Base-by-base conservation (phyloP, 148 eudicot genomes). In the Rhododendron griersonianum region DNA sequence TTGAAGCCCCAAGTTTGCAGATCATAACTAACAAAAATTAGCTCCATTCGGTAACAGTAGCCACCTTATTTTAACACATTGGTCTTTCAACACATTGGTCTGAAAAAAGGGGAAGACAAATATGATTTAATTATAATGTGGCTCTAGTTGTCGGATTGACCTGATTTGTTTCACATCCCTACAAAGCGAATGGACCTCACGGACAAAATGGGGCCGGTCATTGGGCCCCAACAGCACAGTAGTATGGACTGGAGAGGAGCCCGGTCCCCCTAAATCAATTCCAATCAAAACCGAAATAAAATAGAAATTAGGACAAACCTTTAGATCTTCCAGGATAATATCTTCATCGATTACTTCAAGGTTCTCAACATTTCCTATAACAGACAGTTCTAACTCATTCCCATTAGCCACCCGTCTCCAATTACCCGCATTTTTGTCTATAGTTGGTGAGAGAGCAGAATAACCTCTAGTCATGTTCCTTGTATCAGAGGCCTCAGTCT, bases 341-440 rank as follows among this genome's bases (percentile, higher is more conserved):
- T 95, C 98, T 87, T 90, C 94, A 89, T 91, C 94, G 30, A 90
- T 63, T 80, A 90, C 87, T 84, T 91, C 93, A 88, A 81, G 85
- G 86, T 83, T 81, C 84, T 81, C 86, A 87, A 81, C 88, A 88
- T 89, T 90, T 77, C 86, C 92, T 78, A 95, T 84, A 59, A 93
- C 87, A 63, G 94, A 92, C 79, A 96, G 98, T 92, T 96, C 99
- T 78, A 94, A 86, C 83, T 92, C 94, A 80, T 91, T 86, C 67
- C 86, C 86, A 82, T 88, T 93, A 80, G 86, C 87, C 44, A 85
- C 13, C 80, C 81, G 91, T 86, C 90, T 88, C 90, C 89, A 84
- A 23, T 25, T 37, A 81, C 80, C 90, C 21, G 81, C 86, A 82
- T 80, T 67, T 80, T 92, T 88, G 86, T 91, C 92, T 85, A 90